Evolutionary conservation across 768 basidiomycete genomes (phyloP), one percentile per base, ranked within the genome.

Genomic region (Megacollybia marginata): DNA sequence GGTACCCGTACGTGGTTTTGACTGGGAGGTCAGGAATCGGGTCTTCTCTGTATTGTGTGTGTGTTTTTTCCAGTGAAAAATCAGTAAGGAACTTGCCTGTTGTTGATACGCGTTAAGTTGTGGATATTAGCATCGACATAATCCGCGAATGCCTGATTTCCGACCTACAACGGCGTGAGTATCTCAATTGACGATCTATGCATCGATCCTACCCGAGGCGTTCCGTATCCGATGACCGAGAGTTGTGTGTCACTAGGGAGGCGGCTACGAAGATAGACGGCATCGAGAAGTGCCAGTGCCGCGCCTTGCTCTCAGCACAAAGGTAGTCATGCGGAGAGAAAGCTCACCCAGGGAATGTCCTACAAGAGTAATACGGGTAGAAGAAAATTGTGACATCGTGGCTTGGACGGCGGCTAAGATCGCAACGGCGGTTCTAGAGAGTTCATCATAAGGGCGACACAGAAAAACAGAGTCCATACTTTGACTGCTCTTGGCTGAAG

Each of bases 131-230:
- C 65, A 53, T 83, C 80, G 44, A 83, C 75, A 55, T 79, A 81
- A 57, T 81, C 54, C 0, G 81, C 82, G 54, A 83, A 86, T 1
- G 68, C 77, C 57, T 75, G 73, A 60, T 84, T 83, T 11, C 83
- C 80, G 31, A 74, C 73, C 73, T 73, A 5, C 42, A 23, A 23
- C 19, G 50, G 20, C 9, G 46, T 42, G 5, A 46, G n/a, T 18
- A 42, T 31, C 43, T 57, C 63, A 57, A 6, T 59, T 52, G 9
- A 65, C 57, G 40, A 54, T 60, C 49, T 62, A 43, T 5, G 64
- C 51, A 33, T 61, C 66, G 36, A 61, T 55, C 66, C 33, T 58
- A 72, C 74, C 34, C 74, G 61, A 20, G 74, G 73, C 59, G 73
- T 58, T 6, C 73, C 75, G 48, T 73, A 77, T 9, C 61, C 62